phyloP scores from a whole-genome alignment of 352 stramenopile genomes.

The Albugo laibachii region DNA sequence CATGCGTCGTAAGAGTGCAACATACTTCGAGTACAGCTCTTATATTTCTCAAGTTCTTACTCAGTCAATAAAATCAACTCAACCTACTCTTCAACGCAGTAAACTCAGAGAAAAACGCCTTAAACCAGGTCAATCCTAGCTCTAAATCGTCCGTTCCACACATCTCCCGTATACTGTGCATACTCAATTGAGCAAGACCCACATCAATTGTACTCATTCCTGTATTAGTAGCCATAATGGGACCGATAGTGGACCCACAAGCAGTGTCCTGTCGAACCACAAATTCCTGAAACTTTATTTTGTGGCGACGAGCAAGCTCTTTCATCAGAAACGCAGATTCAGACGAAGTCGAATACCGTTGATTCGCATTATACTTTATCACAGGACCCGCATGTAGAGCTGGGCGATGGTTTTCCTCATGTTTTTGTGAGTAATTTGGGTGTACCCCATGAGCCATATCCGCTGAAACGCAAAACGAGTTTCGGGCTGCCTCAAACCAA shows the following conservation, averaged over 20 bases:
- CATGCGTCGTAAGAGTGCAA: too few relatives aligned
- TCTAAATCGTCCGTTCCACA: constrained; percentile 83
- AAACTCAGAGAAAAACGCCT: constrained; percentile 86
- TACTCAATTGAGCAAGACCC: constrained; percentile 90
- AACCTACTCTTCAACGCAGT: constrained; percentile 71
- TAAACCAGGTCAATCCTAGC: constrained; percentile 78
- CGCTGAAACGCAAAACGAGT: constrained; percentile 78
- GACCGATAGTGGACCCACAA: constrained; percentile 95
- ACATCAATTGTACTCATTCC: constrained; percentile 95
- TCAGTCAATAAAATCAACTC: too few relatives aligned
- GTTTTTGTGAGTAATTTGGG: constrained; percentile 93
- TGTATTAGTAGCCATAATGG: constrained; percentile 86
- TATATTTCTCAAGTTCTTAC: too few relatives aligned
- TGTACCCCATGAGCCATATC: constrained; percentile 97
- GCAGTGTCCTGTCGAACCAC: constrained; percentile 91
- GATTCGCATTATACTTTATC: constrained; percentile 98
- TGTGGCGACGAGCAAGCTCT: constrained; percentile 73
- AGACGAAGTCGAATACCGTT: constrained; percentile 91
- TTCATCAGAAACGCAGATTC: constrained; percentile 86
- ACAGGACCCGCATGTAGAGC: constrained; percentile 87
- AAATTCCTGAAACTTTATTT: constrained; percentile 88
- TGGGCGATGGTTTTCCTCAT: constrained; percentile 86
- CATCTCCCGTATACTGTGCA: constrained; percentile 95
- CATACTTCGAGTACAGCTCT: too few relatives aligned
- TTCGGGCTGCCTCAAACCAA: constrained; percentile 25